These are phyloP conservation scores for Strobilomyces dryophilus DNA, from an alignment of 768 basidiomycete genomes.

Conservation along the genomic window DNA sequence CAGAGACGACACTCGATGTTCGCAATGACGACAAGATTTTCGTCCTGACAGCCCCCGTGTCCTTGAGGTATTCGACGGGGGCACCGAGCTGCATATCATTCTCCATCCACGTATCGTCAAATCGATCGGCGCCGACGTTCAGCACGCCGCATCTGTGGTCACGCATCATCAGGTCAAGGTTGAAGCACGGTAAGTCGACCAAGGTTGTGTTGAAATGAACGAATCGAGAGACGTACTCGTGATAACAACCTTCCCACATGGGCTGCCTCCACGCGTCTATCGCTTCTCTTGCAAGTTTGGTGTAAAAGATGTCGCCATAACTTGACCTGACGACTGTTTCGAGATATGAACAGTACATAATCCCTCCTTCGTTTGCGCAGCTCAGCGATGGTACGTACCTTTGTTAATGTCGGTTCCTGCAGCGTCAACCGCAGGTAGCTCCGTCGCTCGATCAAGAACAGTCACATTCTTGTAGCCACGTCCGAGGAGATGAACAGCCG, in stretches of 20 bases:
- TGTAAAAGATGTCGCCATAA: constrained; percentile 66
- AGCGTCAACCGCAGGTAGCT: constrained; percentile 78
- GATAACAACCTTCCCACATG: constrained; percentile 72
- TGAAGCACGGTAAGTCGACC: neutral
- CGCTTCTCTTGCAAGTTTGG: constrained; percentile 70
- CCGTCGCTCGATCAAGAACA: constrained; percentile 65
- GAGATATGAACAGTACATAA: neutral
- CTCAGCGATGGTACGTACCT: constrained; percentile 9
- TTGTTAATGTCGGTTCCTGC: constrained; percentile 58
- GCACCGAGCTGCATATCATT: constrained; percentile 64
- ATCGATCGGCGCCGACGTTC: constrained; percentile 28
- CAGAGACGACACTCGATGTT: neutral
- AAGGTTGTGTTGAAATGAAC: neutral
- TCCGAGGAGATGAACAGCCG: constrained; percentile 72
- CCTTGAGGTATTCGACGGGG: constrained; percentile 33
- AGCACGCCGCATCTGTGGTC: constrained; percentile 24
- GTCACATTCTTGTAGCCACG: constrained; percentile 68
- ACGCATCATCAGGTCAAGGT: neutral
- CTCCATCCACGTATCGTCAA: constrained; percentile 50
- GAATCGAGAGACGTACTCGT: constrained; percentile 56
- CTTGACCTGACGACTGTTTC: constrained; percentile 69
- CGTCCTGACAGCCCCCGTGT: constrained; percentile 10
- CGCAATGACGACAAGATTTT: constrained; percentile 17
- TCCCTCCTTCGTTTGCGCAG: neutral
- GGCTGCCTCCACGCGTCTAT: constrained; percentile 71